phyloP scores from a whole-genome alignment of 768 basidiomycete species.

The Boletus fagicola region DNA sequence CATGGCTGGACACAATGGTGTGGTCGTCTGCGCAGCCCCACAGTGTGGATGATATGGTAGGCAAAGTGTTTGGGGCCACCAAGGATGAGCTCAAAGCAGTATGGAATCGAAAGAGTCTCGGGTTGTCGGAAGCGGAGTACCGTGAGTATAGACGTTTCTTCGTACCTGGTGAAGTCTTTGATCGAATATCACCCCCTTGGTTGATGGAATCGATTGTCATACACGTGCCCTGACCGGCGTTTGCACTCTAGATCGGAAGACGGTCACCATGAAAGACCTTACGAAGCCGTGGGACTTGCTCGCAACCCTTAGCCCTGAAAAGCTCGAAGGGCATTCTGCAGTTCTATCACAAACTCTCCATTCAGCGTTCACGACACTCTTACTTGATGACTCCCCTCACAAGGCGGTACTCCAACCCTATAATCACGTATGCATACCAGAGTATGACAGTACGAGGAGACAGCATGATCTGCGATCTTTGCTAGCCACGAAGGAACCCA shows the following conservation, averaged over 20 bases:
- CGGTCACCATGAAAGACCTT: slow-evolving; percentile 72
- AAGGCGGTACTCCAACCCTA: slow-evolving; percentile 71
- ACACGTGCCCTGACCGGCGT: background rate
- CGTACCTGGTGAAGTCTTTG: background rate
- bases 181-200: slow-evolving; percentile 16
- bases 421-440: slow-evolving; percentile 76
- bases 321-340: background rate
- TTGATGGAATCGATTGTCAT: background rate
- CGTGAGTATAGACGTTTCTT: slow-evolving; percentile 47
- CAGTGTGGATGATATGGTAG: slow-evolving; percentile 74
- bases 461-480: slow-evolving; percentile 36
- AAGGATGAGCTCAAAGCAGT: slow-evolving; percentile 51
- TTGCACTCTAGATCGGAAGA: slow-evolving; percentile 14
- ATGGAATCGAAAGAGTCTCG: slow-evolving; percentile 81
- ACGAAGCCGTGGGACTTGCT: slow-evolving; percentile 60
- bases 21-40: slow-evolving; percentile 88
- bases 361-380: slow-evolving; percentile 47
- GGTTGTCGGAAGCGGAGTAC: slow-evolving; percentile 59
- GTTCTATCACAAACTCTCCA: slow-evolving; percentile 26
- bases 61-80: slow-evolving; percentile 50
- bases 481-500: slow-evolving; percentile 14
- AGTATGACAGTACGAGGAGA: slow-evolving; percentile 54
- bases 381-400: slow-evolving; percentile 51
- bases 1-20: slow-evolving; percentile 81
- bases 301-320: slow-evolving; percentile 12